Evolutionary conservation across 1,139 yeast genomes (phyloP).

Genomic region (Zygoascus hellenicus): DNA sequence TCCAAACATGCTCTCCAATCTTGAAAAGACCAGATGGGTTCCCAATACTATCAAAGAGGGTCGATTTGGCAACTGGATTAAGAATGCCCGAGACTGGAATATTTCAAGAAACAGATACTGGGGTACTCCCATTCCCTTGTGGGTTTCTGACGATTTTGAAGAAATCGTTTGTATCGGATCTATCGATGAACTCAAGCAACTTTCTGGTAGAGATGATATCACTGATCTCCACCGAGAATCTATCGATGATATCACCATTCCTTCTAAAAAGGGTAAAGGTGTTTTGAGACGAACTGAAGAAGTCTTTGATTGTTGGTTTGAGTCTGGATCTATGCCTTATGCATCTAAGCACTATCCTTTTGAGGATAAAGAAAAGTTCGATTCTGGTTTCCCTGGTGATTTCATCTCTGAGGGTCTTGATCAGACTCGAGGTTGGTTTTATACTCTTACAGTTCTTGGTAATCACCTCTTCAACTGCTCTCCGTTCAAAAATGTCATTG

Average conservation of each 20-base stretch:
- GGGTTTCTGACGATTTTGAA: slow-evolving; percentile 92
- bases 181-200: slow-evolving; percentile 72
- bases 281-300: slow-evolving; percentile 85
- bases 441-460: slow-evolving; percentile 92
- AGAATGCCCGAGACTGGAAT: slow-evolving; percentile 99
- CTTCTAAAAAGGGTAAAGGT: slow-evolving; percentile 90
- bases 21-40: slow-evolving; percentile 89
- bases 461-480: slow-evolving; percentile 89
- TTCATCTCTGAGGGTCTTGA: slow-evolving; percentile 98
- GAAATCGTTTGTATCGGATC: slow-evolving; percentile 94
- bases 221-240: slow-evolving; percentile 91
- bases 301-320: slow-evolving; percentile 99
- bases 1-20: slow-evolving; percentile 84
- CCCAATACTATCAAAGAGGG: slow-evolving; percentile 86
- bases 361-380: slow-evolving; percentile 68
- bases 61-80: slow-evolving; percentile 95
- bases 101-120: slow-evolving; percentile 97
- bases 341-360: slow-evolving; percentile 97
- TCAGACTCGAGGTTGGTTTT: slow-evolving; percentile 99
- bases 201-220: slow-evolving; percentile 75
- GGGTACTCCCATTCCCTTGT: slow-evolving; percentile 99
- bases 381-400: slow-evolving; percentile 84
- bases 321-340: slow-evolving; percentile 98
- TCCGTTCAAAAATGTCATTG: slow-evolving; percentile 94
- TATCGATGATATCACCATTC: slow-evolving; percentile 88